Base-by-base conservation (phyloP, 192 early-diverging fungal genomes). In the Rhizophlyctis rosea region DNA sequence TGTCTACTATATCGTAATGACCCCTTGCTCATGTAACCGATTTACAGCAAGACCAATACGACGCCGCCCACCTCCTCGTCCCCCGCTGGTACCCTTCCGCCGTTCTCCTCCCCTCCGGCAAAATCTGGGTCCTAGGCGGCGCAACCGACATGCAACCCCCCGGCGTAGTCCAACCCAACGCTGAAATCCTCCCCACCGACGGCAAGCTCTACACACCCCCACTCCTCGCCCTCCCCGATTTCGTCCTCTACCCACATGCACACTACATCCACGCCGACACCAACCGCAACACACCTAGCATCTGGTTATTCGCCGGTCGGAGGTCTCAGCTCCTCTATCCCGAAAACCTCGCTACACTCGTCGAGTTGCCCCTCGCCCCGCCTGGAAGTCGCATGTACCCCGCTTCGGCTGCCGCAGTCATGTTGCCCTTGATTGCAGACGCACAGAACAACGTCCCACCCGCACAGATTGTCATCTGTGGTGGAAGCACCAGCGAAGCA, bases 401-500 rank as follows among this genome's bases (percentile, higher is more conserved):
- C 28, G 54, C 81, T 35, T 82, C 84, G 33, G 81, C 73, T 9
- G 69, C 68, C 11, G 60, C 79, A 56, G 71, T 82, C 1, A 68
- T 87, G 67, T 67, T 87, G 18, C 83, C 86, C 21, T 31, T 87
- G 50, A 65, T 69, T 24, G 77, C 81, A 0, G 39, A 44, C 39
- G 39, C 18, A 7, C 59, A 60, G n/a, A 82, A 86, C 30, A 70
- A 85, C 57, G 84, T 85, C 50, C 39, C 39, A 44, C 65, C 62
- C 1, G 74, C 79, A 9, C 71, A 77, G 33, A 76, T 87, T 7
- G 56, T 87, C 36, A 61, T 87, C 7, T 87, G 86, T 39, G 86
- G 86, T 53, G 86, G 86, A 13, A 65, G 44, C 25, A 24, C 33
- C 33, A n/a, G n/a, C n/a, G n/a, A n/a, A n/a, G n/a, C n/a, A n/a